phyloP scores from a whole-genome alignment of 2,329 filamentous ascomycete species.

The Dendrostoma leiphaemia region DNA sequence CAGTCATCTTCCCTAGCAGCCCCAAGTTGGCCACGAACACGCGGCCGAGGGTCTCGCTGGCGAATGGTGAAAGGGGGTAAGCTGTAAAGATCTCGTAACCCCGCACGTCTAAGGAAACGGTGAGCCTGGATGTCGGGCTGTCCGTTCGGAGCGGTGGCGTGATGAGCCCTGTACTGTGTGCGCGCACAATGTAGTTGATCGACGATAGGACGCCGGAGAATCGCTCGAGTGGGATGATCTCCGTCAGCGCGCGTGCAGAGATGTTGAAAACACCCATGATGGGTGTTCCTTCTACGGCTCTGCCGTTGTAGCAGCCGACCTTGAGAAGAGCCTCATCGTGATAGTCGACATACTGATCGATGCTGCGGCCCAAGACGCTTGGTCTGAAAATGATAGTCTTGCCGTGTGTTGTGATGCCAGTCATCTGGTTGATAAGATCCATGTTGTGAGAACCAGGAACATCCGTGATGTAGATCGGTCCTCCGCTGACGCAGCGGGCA shows the following conservation, averaged over 20 bases:
- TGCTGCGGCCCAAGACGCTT: conserved; percentile 68
- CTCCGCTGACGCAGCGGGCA: conserved; percentile 83
- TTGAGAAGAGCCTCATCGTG: conserved; percentile 72
- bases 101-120: conserved; percentile 58
- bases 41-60: conserved; percentile 34
- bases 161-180: conserved; percentile 66
- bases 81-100: conserved; percentile 83
- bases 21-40: conserved; percentile 70
- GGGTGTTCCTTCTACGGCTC: conserved; percentile 64
- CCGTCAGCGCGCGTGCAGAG: conserved; percentile 57
- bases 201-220: conserved; percentile 68
- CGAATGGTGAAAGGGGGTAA: conserved; percentile 62
- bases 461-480: conserved; percentile 94
- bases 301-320: conserved; percentile 74
- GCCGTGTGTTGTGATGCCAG: conserved; percentile 67
- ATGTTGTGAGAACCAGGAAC: conserved; percentile 78
- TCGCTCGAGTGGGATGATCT: conserved; percentile 66
- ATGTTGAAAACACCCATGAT: conserved; percentile 88
- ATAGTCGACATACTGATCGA: conserved; percentile 73
- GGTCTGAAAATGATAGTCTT: conserved; percentile 81
- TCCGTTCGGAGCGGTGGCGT: conserved; percentile 48
- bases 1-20: conserved; percentile 85
- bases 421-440: conserved; percentile 75
- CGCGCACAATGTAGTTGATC: conserved; percentile 67
- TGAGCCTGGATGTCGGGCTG: conserved; percentile 50